Percentiles rank a stretch among this genome's conserved stretches.
phyloP scores from a whole-genome alignment of 1,284 basidiomycete species.

The Anthracocystis setariae region DNA sequence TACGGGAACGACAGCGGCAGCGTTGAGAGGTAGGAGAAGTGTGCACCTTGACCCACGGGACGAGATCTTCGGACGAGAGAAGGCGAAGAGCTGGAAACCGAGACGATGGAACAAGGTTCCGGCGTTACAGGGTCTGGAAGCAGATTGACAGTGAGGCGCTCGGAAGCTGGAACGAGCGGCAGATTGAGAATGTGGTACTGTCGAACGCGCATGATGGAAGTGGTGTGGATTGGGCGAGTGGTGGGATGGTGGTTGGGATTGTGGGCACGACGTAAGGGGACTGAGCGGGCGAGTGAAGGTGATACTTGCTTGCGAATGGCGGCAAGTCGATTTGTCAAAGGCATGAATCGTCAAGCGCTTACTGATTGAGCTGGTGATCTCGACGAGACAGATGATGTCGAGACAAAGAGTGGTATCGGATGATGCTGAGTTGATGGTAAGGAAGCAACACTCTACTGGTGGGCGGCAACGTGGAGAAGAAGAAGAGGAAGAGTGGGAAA shows the following conservation, averaged over 20 bases:
- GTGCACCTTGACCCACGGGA: conserved; percentile 73
- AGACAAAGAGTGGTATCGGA: no score
- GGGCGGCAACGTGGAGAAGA: no score
- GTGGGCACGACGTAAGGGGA: background rate
- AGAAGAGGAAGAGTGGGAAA: background rate
- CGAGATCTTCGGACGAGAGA: conserved; percentile 76
- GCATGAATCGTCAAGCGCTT: conserved; percentile 12
- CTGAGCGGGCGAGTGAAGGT: background rate
- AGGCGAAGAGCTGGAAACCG: conserved; percentile 62
- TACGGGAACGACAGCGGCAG: conserved; percentile 87
- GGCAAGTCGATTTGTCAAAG: conserved; percentile 16
- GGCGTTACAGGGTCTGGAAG: conserved; percentile 75
- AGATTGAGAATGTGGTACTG: conserved; percentile 68
- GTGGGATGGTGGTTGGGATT: conserved; percentile 1
- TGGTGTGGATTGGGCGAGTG: conserved; percentile 6
- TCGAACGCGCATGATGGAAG: conserved; percentile 21
- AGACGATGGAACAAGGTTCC: conserved; percentile 72
- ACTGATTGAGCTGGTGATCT: background rate
- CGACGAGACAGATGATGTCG: conserved; percentile 3
- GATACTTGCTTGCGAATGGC: conserved; percentile 15
- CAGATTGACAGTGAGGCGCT: conserved; percentile 76
- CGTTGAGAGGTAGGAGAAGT: conserved; percentile 85
- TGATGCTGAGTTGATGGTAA: no score
- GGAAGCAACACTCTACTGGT: no score
- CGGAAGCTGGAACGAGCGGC: conserved; percentile 74